Percentiles rank a stretch among this genome's conserved stretches.
phyloP scores from a whole-genome alignment of 2,329 filamentous ascomycete species.

The Calonectria pauciramosa region DNA sequence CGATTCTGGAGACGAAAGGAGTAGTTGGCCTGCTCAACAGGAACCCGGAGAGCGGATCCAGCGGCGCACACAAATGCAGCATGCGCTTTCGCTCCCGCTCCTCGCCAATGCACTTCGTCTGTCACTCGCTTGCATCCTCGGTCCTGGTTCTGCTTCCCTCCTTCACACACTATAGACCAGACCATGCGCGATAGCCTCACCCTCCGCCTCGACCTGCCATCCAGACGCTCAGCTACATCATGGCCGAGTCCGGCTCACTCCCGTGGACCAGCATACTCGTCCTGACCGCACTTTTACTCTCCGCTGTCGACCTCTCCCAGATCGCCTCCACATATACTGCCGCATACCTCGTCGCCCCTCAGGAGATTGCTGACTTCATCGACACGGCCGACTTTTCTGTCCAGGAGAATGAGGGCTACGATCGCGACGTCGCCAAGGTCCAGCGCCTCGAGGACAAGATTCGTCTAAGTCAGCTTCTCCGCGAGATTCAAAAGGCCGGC shows the following conservation, averaged over 20 bases:
- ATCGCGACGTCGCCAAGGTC: slow-evolving; percentile 70
- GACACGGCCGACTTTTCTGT: slow-evolving; percentile 74
- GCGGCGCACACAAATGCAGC: slow-evolving; percentile 42
- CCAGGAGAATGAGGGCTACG: slow-evolving; percentile 75
- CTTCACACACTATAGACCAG: slow-evolving; percentile 33
- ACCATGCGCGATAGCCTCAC: slow-evolving; percentile 48
- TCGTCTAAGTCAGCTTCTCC: slow-evolving; percentile 68
- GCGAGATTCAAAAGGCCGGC: slow-evolving; percentile 72
- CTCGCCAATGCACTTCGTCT: slow-evolving; percentile 39
- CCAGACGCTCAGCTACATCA: slow-evolving; percentile 53
- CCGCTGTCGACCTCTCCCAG: slow-evolving; percentile 67
- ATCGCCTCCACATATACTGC: slow-evolving; percentile 65
- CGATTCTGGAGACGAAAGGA: slow-evolving; percentile 38
- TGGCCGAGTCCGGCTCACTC: slow-evolving; percentile 65
- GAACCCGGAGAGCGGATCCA: slow-evolving; percentile 26
- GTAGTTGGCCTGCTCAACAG: slow-evolving; percentile 37
- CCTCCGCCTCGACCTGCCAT: slow-evolving; percentile 43
- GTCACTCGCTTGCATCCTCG: slow-evolving; percentile 33
- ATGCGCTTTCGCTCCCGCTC: slow-evolving; percentile 39
- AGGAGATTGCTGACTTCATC: slow-evolving; percentile 69
- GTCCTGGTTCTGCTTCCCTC: slow-evolving; percentile 40
- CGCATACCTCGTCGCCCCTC: slow-evolving; percentile 71
- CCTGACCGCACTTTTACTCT: slow-evolving; percentile 70
- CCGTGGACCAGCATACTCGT: slow-evolving; percentile 71
- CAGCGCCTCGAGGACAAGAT: slow-evolving; percentile 73